Conservation (phyloP, 352 stramenopile species). For the Phytophthora colocasiae region DNA sequence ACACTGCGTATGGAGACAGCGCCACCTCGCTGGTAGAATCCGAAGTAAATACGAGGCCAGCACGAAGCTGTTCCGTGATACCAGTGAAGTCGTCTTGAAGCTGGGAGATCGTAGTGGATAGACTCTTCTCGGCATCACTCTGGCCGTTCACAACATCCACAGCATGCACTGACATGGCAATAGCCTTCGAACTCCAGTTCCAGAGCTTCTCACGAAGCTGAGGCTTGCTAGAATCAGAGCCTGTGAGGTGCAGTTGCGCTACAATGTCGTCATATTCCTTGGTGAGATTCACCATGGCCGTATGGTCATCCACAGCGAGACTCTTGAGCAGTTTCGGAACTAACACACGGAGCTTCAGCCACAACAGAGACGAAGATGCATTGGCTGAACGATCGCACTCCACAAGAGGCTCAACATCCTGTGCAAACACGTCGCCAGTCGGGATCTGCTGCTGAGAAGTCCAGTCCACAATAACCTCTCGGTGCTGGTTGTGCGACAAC, state of each 20-base stretch:
- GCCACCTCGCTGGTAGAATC: conserved; percentile 13
- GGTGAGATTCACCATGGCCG: conserved; percentile 33
- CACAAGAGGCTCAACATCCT: conserved; percentile 46
- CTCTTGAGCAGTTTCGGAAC: conserved; percentile 59
- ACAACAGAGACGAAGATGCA: conserved; percentile 50
- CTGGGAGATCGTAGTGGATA: conserved; percentile 25
- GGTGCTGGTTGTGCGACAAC: conserved; percentile 83
- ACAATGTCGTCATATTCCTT: conserved; percentile 48
- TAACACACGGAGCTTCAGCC: conserved; percentile 67
- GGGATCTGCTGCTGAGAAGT: conserved; percentile 44
- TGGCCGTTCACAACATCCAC: conserved; percentile 21
- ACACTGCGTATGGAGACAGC: conserved; percentile 63
- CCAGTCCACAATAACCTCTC: conserved; percentile 82
- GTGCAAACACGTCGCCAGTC: conserved; percentile 49
- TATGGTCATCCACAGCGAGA: conserved; percentile 38
- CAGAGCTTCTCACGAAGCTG: conserved; percentile 52
- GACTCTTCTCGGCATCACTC: conserved; percentile 13
- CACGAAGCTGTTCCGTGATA: conserved; percentile 34
- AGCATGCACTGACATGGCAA: conserved; percentile 19
- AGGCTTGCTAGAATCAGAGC: conserved; percentile 10
- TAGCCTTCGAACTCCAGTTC: conserved; percentile 56
- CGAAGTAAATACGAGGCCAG: conserved; percentile 23
- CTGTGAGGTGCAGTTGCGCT: conserved; percentile 30
- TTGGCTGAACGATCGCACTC: conserved; percentile 78
- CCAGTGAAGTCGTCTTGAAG: conserved; percentile 40